phyloP scores from a whole-genome alignment of 2,329 filamentous ascomycete species.

The Fusarium poae region DNA sequence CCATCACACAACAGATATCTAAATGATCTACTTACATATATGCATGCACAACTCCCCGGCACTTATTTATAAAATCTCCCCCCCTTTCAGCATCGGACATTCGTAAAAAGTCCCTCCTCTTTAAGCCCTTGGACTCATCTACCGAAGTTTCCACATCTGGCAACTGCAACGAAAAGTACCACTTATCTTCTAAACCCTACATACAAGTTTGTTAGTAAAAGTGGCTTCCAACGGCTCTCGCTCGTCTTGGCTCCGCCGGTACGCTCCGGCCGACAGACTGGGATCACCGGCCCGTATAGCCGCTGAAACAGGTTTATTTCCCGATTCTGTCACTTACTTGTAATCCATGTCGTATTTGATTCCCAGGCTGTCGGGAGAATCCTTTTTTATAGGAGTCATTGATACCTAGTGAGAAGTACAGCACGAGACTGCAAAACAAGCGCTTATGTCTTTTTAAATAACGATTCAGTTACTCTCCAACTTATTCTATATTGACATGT shows the following conservation, averaged over 20 bases:
- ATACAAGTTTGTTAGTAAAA: neutral
- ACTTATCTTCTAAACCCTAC: neutral
- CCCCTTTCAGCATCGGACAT: slow-evolving; percentile 15
- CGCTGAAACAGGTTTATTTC: slow-evolving; percentile 19
- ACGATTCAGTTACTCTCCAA: neutral
- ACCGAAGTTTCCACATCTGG: slow-evolving; percentile 27
- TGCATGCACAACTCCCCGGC: slow-evolving; percentile 21
- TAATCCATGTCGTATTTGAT: neutral
- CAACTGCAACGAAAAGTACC: slow-evolving; percentile 26
- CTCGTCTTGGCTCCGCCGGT: slow-evolving; percentile 30
- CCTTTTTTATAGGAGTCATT: neutral
- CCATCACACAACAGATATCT: neutral
- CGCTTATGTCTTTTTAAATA: neutral
- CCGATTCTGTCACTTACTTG: slow-evolving; percentile 8
- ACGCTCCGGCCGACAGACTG: slow-evolving; percentile 26
- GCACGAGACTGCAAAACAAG: slow-evolving; percentile 6
- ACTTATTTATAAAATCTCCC: slow-evolving; percentile 6
- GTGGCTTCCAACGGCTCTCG: slow-evolving; percentile 34
- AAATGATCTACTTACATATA: slow-evolving; percentile 17
- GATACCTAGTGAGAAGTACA: neutral
- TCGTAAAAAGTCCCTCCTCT: neutral
- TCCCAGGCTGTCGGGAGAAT: slow-evolving; percentile 33
- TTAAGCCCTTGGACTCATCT: slow-evolving; percentile 8
- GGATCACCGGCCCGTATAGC: slow-evolving; percentile 43
- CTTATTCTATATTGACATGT: neutral